Conservation (phyloP, 2,329 filamentous ascomycete genomes). For the Triangularia setosa region DNA sequence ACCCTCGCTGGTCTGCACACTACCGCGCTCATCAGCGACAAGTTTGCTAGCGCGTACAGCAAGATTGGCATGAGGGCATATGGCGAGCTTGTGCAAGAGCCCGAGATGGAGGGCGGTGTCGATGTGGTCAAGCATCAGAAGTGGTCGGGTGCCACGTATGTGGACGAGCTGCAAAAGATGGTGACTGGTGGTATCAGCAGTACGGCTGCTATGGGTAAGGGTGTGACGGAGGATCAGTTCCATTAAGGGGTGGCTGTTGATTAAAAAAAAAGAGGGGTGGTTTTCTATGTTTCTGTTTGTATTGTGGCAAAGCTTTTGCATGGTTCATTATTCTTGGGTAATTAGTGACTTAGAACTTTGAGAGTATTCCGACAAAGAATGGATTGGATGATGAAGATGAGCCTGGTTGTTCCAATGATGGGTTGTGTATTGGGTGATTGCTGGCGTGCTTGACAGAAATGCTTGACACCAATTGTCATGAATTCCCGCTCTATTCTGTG, state of each 20-base stretch:
- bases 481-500: too few relatives aligned
- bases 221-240: conserved; percentile 98
- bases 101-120: conserved; percentile 84
- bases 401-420: not conserved
- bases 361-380: not conserved
- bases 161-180: conserved; percentile 95
- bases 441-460: too few relatives aligned
- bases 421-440: too few relatives aligned
- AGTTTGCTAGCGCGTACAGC: conserved; percentile 79
- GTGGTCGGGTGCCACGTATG: conserved; percentile 93
- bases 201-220: conserved; percentile 94
- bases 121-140: conserved; percentile 99
- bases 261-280: not conserved
- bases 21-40: conserved; percentile 85
- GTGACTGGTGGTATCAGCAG: conserved; percentile 87
- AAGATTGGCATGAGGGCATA: conserved; percentile 90
- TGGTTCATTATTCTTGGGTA: not conserved
- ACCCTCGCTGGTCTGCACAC: conserved; percentile 97
- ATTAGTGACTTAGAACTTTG: not conserved
- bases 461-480: too few relatives aligned
- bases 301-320: not conserved
- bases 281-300: not conserved
- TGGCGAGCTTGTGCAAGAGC: conserved; percentile 95
- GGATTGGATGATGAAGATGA: not conserved
- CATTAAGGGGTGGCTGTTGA: conserved; percentile 39